A percentile compares a stretch with the other conserved stretches of the same genome.
Conservation (phyloP, 768 basidiomycete genomes). For the Rhizopogon sp. region DNA sequence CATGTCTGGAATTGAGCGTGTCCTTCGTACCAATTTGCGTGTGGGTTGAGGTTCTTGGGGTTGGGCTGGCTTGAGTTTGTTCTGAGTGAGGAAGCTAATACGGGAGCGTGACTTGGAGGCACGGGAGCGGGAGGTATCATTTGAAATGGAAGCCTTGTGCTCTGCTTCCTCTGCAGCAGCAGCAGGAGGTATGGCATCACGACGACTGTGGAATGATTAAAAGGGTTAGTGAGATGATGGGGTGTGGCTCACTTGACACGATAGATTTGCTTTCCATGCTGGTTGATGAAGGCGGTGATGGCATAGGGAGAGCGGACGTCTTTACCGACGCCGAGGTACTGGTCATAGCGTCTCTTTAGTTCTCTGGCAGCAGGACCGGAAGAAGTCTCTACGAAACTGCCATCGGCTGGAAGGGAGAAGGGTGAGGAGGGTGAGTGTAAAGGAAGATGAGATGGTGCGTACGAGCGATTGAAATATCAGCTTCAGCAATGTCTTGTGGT, state of each 20-base stretch:
- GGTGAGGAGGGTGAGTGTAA: neutral
- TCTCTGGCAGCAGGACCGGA: constrained; percentile 72
- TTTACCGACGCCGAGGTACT: constrained; percentile 58
- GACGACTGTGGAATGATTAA: constrained; percentile 36
- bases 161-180: constrained; percentile 47
- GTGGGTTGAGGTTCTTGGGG: constrained; percentile 17
- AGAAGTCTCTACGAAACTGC: constrained; percentile 75
- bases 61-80: constrained; percentile 42
- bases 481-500: constrained; percentile 46
- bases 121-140: constrained; percentile 34
- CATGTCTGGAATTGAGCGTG: constrained; percentile 68
- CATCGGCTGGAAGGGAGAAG: constrained; percentile 46
- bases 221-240: too few species aligned
- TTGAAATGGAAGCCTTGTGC: constrained; percentile 25
- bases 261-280: constrained; percentile 73
- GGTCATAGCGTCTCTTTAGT: constrained; percentile 73
- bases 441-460: constrained; percentile 24
- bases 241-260: constrained; percentile 55
- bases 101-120: constrained; percentile 51
- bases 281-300: constrained; percentile 78
- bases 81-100: constrained; percentile 53
- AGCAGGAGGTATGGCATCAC: constrained; percentile 58
- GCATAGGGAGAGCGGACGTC: constrained; percentile 72
- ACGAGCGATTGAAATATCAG: constrained; percentile 59
- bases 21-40: constrained; percentile 60